Base-by-base conservation (phyloP, 2,329 filamentous ascomycete genomes). In the Didymella exigua region DNA sequence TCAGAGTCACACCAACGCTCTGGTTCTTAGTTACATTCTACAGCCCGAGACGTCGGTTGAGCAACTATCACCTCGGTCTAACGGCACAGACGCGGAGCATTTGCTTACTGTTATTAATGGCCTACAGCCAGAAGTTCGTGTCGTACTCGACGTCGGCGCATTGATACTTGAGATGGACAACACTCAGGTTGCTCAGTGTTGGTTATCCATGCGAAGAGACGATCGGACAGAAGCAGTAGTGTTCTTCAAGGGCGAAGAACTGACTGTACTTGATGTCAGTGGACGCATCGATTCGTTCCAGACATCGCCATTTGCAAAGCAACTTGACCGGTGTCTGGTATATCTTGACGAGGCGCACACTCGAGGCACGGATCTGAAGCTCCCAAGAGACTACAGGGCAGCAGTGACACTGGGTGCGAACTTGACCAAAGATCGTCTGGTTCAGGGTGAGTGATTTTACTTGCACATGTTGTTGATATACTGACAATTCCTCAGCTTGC, bases 291-390 rank as follows among this genome's bases (percentile, higher is more conserved):
- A 86, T 31, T 65, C 73, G 0, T 75, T 92, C 0, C 78, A 82
- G 3, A 79, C 76, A 0, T 91, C 89, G 0, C 80, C 86, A 0
- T 90, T 84, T 61, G 71, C 76, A 0, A 76, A 78, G 0, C 80
- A 86, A 5, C 71, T 88, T 0, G 83, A 85, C 5, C 61, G 60
- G 0, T 92, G 88, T 49, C 68, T 90, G 0, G 78, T 91, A 0
- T 92, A 86, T 49, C 76, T 93, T 0, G 89, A 92, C 44, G 85
- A 92, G 53, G 81, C 83, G 0, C 88, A 92, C 57, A 90, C 88
- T 0, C 73, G 89, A 56, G 89, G 89, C 0, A 90, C 82, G 0
- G 89, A 93, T 58, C 66, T 92, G 0, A 83, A 81, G 29, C 71
- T 91, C 0, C 89, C 87, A 0, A 51, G 52, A 0, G 4, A 80